phyloP scores from a whole-genome alignment of 768 basidiomycete species.

The Collybia nuda region DNA sequence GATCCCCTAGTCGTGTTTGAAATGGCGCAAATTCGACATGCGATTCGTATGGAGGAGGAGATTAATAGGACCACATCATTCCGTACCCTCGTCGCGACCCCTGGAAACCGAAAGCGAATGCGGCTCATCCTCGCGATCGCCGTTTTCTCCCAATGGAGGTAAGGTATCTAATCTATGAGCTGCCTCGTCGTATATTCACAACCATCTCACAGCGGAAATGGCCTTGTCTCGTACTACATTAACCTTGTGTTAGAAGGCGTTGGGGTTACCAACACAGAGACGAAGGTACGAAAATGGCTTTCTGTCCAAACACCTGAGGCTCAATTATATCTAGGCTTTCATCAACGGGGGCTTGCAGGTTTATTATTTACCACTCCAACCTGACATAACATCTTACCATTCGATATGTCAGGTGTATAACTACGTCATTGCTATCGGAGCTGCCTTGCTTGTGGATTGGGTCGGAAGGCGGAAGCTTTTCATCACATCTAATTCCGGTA shows the following conservation, averaged over 20 bases:
- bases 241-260: constrained; percentile 65
- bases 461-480: constrained; percentile 71
- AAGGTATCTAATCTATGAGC: not conserved
- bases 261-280: constrained; percentile 53
- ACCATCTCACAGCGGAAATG: constrained; percentile 49
- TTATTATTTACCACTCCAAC: not conserved
- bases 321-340: constrained; percentile 24
- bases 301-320: not conserved
- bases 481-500: constrained; percentile 58
- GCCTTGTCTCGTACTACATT: constrained; percentile 74
- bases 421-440: constrained; percentile 53
- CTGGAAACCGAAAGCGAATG: constrained; percentile 71
- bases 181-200: not conserved
- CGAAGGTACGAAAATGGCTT: constrained; percentile 29
- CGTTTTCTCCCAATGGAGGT: constrained; percentile 78
- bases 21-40: constrained; percentile 70
- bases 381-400: too few relatives aligned
- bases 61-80: constrained; percentile 48
- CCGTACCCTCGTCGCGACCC: constrained; percentile 52
- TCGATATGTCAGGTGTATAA: constrained; percentile 51
- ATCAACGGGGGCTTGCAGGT: constrained; percentile 69
- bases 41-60: constrained; percentile 62
- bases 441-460: constrained; percentile 64
- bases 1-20: constrained; percentile 60
- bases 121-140: constrained; percentile 65